Percentiles rank a stretch among this genome's conserved stretches.
Conservation (phyloP, 768 basidiomycete species). For the Imleria badia region DNA sequence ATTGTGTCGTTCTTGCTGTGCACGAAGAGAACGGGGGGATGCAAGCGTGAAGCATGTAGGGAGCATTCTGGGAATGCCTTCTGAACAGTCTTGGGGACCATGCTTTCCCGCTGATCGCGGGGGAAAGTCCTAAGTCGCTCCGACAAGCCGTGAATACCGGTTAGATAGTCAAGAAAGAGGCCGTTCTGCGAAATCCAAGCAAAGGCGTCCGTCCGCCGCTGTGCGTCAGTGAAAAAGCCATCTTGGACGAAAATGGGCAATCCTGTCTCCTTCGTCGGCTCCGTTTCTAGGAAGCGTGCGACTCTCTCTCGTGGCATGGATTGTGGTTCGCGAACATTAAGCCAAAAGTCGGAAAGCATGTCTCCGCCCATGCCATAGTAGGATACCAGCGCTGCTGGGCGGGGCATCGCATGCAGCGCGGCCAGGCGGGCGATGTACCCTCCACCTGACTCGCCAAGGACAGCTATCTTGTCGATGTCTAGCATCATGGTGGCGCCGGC, state of each 20-base stretch:
- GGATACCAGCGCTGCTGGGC: constrained; percentile 1
- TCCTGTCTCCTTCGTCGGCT: neutral
- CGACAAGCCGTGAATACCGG: neutral
- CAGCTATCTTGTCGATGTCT: neutral
- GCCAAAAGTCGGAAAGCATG: constrained; percentile 2
- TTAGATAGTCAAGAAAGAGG: neutral
- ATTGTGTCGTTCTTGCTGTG: constrained; percentile 1
- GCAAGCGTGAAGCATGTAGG: neutral
- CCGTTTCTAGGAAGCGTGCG: neutral
- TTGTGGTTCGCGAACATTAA: neutral
- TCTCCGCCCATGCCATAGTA: constrained; percentile 5
- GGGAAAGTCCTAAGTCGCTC: neutral
- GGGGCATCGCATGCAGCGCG: neutral
- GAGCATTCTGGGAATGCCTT: neutral
- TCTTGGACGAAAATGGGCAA: neutral
- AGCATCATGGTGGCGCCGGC: neutral
- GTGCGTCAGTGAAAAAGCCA: neutral
- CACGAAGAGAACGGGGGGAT: neutral
- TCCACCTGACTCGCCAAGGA: constrained; percentile 2
- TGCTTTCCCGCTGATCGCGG: neutral
- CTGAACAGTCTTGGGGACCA: neutral
- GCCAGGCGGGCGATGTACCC: neutral
- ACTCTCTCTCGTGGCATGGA: neutral
- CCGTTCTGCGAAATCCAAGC: constrained; percentile 1
- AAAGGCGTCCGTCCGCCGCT: constrained; percentile 1